Evolutionary conservation across 345 rosid genomes (phyloP).

Genomic region (Eucalyptus sp.): DNA sequence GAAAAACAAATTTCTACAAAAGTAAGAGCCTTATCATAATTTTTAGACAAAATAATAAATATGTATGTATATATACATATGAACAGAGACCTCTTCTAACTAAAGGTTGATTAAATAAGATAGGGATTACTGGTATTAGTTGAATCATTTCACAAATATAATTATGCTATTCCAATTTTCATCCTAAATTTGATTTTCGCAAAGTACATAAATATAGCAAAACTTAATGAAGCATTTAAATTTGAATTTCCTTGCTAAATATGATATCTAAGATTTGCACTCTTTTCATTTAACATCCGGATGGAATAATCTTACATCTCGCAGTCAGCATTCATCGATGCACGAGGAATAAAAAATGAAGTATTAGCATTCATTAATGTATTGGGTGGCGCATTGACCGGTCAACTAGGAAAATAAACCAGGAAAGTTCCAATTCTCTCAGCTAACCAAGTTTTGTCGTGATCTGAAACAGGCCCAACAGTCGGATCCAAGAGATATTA

Average conservation of each 20-base stretch:
- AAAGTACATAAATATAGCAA: neutral
- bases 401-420: neutral
- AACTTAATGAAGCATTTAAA: neutral
- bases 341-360: neutral
- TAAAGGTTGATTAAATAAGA: neutral
- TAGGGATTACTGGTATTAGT: neutral
- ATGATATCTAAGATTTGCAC: neutral
- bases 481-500: neutral
- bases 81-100: neutral
- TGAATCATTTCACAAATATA: neutral
- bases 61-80: neutral
- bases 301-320: neutral
- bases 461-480: neutral
- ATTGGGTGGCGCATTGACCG: neutral
- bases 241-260: neutral
- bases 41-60: neutral
- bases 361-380: neutral
- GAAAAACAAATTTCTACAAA: neutral
- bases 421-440: neutral
- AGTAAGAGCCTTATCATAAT: neutral
- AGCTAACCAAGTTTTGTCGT: neutral
- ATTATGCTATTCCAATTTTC: neutral
- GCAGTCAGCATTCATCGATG: neutral
- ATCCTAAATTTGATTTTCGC: neutral
- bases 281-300: neutral